Evolutionary conservation across 768 basidiomycete genomes (phyloP).

Genomic region (Collybiopsis confluens): DNA sequence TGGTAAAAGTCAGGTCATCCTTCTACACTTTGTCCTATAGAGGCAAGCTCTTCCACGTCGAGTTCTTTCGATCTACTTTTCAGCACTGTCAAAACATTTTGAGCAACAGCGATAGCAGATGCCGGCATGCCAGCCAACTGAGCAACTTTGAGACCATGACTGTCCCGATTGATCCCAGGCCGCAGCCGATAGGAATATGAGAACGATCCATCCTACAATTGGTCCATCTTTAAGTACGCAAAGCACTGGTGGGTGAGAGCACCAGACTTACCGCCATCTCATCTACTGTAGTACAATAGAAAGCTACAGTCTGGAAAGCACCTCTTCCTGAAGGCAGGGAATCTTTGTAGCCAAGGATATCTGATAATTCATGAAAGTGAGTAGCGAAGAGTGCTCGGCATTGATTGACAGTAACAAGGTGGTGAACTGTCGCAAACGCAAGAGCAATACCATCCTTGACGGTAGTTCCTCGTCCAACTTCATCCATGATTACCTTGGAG

Average conservation of each 20-base stretch:
- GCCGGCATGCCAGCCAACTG: conserved; percentile 80
- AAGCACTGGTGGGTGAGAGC: background rate
- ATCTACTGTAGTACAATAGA: conserved; percentile 87
- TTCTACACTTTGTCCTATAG: conserved; percentile 28
- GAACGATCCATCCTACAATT: conserved; percentile 64
- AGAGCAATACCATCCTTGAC: conserved; percentile 90
- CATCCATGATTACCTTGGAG: conserved; percentile 94
- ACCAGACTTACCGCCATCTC: conserved; percentile 59
- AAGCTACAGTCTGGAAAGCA: conserved; percentile 60
- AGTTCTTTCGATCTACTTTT: conserved; percentile 17
- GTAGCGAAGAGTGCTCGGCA: conserved; percentile 94
- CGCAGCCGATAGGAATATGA: conserved; percentile 77
- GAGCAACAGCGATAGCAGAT: conserved; percentile 56
- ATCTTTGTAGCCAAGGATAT: conserved; percentile 67
- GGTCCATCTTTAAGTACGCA: background rate
- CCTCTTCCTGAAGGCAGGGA: conserved; percentile 34
- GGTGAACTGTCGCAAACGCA: conserved; percentile 86
- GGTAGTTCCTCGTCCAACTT: conserved; percentile 96
- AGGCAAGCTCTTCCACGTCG: conserved; percentile 23
- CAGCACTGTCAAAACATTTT: conserved; percentile 43
- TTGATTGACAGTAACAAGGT: conserved; percentile 64
- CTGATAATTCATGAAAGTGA: conserved; percentile 94
- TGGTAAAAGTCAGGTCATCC: no score
- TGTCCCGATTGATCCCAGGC: conserved; percentile 85
- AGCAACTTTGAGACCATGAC: conserved; percentile 89